Evolutionary conservation across 2,329 filamentous ascomycete genomes (phyloP), one percentile per base, ranked within the genome.

Genomic region (Malbranchea cinnamomea): DNA sequence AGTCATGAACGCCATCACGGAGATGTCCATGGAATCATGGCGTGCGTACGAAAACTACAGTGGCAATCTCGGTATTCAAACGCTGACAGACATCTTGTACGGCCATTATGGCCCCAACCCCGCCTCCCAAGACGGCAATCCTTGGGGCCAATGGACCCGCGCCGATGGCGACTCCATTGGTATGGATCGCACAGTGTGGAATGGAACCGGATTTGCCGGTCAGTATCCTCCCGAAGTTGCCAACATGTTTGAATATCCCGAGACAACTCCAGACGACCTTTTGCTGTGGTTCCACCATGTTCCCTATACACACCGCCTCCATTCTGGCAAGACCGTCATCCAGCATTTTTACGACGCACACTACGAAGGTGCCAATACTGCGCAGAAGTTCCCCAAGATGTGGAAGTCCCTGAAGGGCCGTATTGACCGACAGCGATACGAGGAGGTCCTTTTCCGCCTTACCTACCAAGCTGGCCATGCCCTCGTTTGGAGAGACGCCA

Each of bases 251-350:
- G 75, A 81, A 40, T 52, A 65, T 24, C 55, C 71, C 11, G 62
- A 66, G 9, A 74, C 68, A 0, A 80, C 75, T 0, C 74, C 75
- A 0, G 76, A 80, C 36, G 59, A 80, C 13, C 55, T 81, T 1
- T 50, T 81, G 2, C 57, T 81, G 2, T 82, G 76, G 76, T 81
- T 81, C 53, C 77, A 81, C 47, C 77, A 82, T 43, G 72, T 81
- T 0, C 65, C 66, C 3, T 82, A 78, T 46, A 77, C 70, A 0
- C 67, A 77, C 22, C 50, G 47, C 5, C 61, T 81, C 2, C 60
- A 71, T 6, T 70, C 65, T 0, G 71, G 73, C 7, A 68, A 74
- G 49, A 77, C 75, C 0, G 72, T 81, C 2, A 74, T 75, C 30
- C 71, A 75, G 42, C 68, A 74, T 42, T 73, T 75, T 47, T 75